Conservation (phyloP, 805 yeast species). For the Tetrapisispora iriomotensis region DNA sequence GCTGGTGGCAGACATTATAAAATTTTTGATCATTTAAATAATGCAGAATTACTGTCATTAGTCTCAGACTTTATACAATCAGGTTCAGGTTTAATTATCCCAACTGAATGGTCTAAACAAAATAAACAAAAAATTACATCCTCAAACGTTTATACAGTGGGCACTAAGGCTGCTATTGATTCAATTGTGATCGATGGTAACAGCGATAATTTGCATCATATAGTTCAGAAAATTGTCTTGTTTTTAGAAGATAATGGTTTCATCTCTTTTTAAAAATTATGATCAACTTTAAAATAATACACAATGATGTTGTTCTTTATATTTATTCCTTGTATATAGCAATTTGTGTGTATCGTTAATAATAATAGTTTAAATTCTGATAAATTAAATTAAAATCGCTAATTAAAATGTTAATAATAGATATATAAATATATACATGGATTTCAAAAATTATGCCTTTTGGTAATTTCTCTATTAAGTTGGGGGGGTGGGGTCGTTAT, state of each 20-base stretch:
- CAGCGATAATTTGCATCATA: constrained; percentile 51
- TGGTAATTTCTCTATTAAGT: too few relatives aligned
- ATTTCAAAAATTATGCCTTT: too few relatives aligned
- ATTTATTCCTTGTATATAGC: neutral
- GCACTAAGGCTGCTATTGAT: constrained; percentile 38
- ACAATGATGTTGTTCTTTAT: neutral
- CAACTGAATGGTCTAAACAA: constrained; percentile 21
- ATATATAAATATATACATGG: too few relatives aligned
- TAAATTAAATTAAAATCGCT: too few relatives aligned
- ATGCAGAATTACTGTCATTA: constrained; percentile 57
- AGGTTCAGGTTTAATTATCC: constrained; percentile 84
- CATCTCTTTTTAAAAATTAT: constrained; percentile 39
- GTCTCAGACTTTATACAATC: constrained; percentile 42
- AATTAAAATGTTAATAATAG: too few relatives aligned
- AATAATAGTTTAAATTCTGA: too few relatives aligned
- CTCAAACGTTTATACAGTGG: constrained; percentile 34
- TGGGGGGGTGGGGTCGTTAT: too few relatives aligned
- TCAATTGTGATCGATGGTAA: constrained; percentile 49
- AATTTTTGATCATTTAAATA: constrained; percentile 40
- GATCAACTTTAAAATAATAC: neutral
- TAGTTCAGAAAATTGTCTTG: constrained; percentile 63
- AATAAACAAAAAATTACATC: constrained; percentile 7
- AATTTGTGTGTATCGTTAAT: too few relatives aligned
- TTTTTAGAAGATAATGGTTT: constrained; percentile 78
- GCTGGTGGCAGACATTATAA: constrained; percentile 71